Conservation (phyloP, 1,284 basidiomycete genomes). For the Puccinia coronata region DNA sequence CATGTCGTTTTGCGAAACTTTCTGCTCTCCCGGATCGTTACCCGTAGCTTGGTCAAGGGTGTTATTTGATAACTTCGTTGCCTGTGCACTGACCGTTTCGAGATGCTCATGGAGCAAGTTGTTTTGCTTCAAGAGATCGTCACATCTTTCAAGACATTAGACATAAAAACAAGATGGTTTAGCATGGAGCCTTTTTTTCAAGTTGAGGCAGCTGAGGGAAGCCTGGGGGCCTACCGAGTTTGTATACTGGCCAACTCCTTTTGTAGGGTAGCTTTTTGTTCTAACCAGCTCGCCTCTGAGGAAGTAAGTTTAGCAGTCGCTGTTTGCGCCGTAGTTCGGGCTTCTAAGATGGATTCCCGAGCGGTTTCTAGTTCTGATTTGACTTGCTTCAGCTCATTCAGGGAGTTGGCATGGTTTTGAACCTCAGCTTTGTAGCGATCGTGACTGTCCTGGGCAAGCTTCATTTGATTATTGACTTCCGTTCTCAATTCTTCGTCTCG, state of each 20-base stretch:
- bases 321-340: constrained; percentile 67
- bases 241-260: constrained; percentile 74
- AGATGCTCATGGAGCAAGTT: constrained; percentile 77
- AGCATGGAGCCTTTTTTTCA: background rate
- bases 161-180: background rate
- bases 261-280: constrained; percentile 73
- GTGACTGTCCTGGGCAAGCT: constrained; percentile 70
- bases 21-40: constrained; percentile 57
- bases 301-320: constrained; percentile 70
- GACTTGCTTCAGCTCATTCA: constrained; percentile 63
- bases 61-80: constrained; percentile 67
- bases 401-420: constrained; percentile 70
- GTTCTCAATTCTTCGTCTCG: constrained; percentile 53
- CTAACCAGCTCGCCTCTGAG: constrained; percentile 75
- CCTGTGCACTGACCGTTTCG: constrained; percentile 79
- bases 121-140: constrained; percentile 77
- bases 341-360: constrained; percentile 13
- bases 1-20: constrained; percentile 64
- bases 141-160: constrained; percentile 64
- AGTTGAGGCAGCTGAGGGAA: background rate
- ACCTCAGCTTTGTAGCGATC: constrained; percentile 77
- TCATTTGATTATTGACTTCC: constrained; percentile 54
- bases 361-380: constrained; percentile 62
- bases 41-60: constrained; percentile 52
- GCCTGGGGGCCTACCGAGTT: constrained; percentile 63